Conservation (phyloP, 2,329 filamentous ascomycete genomes). For the Phaeophleospora eucalypticola region DNA sequence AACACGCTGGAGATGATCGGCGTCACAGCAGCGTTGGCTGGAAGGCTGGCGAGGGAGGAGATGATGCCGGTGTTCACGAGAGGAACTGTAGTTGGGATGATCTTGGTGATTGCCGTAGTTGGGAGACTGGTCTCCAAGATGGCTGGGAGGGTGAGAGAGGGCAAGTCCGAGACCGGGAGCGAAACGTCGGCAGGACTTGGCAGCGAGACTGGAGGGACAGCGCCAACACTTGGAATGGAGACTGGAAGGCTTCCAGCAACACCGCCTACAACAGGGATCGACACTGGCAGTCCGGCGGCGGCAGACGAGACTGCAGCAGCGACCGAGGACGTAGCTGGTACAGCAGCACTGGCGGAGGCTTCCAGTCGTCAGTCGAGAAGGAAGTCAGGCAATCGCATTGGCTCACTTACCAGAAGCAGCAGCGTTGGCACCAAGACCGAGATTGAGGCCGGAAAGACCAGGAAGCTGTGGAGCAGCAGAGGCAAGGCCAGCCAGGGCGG, state of each 20-base stretch:
- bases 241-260: no score
- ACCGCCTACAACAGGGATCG: no score
- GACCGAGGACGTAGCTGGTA: not conserved
- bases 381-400: not conserved
- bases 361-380: no score
- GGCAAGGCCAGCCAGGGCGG: slow-evolving; percentile 3
- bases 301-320: no score
- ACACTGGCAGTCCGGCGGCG: no score
- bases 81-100: slow-evolving; percentile 5
- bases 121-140: not conserved
- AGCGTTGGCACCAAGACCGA: not conserved
- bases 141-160: not conserved
- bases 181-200: not conserved
- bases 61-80: slow-evolving; percentile 3
- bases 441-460: not conserved
- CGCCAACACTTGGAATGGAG: not conserved
- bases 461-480: slow-evolving; percentile 3
- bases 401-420: not conserved
- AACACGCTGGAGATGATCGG: not conserved
- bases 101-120: not conserved
- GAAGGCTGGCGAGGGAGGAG: not conserved
- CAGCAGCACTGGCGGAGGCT: not conserved
- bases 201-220: not conserved
- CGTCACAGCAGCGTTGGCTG: slow-evolving; percentile 3
- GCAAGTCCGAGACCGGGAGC: not conserved